A percentile compares a stretch with the other conserved stretches of the same genome.
phyloP scores from a whole-genome alignment of 257 asterid genomes.

The Przewalskia tangutica region DNA sequence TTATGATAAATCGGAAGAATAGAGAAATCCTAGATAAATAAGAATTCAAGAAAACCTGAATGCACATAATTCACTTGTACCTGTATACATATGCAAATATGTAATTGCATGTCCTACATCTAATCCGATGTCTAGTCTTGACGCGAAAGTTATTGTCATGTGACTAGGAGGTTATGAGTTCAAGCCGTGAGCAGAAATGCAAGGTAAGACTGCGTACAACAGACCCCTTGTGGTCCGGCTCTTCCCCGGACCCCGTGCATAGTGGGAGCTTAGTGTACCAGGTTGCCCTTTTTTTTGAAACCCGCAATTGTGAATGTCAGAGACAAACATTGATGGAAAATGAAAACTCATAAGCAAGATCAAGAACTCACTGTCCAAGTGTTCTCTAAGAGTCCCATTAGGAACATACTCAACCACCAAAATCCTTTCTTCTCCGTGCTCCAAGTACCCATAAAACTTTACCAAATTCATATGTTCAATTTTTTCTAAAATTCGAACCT shows the following conservation, averaged over 20 bases:
- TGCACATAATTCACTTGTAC: conserved; percentile 16
- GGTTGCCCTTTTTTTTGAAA: too few species aligned
- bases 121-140: conserved; percentile 72
- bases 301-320: neutral
- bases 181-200: too few species aligned
- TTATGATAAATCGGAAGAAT: neutral
- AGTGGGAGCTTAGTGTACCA: too few species aligned
- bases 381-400: conserved; percentile 87
- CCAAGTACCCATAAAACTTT: conserved; percentile 68
- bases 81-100: conserved; percentile 86
- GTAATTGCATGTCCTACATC: conserved; percentile 98
- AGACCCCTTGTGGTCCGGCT: too few species aligned
- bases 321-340: neutral
- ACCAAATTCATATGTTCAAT: conserved; percentile 85
- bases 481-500: conserved; percentile 62
- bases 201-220: too few species aligned
- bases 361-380: conserved; percentile 71
- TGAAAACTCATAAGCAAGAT: neutral
- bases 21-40: neutral
- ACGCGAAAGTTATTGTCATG: too few species aligned
- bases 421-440: conserved; percentile 73
- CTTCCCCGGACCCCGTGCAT: too few species aligned
- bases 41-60: conserved; percentile 1
- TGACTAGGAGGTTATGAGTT: too few species aligned
- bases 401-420: conserved; percentile 84